phyloP scores from a whole-genome alignment of 164 flowering plant species.

The Liriodendron chinense region DNA sequence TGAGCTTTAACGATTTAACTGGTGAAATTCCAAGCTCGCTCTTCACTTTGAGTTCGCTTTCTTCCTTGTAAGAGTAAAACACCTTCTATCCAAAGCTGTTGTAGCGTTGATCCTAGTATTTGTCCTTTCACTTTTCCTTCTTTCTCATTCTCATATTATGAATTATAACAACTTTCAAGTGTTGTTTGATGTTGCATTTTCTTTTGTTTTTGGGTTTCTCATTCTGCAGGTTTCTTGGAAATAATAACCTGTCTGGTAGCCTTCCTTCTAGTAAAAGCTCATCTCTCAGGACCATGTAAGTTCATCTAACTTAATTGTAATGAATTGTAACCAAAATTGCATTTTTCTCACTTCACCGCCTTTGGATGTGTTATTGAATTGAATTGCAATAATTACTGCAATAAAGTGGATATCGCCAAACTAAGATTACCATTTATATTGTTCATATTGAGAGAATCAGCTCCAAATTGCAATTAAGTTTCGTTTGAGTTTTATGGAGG shows the following conservation, averaged over 20 bases:
- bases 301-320: background rate
- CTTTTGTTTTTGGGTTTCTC: background rate
- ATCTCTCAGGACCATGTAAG: conserved; percentile 54
- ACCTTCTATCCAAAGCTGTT: background rate
- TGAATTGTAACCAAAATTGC: too few species aligned
- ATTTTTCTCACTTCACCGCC: too few species aligned
- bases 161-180: too few species aligned
- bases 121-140: too few species aligned
- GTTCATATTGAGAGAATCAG: too few species aligned
- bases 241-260: conserved; percentile 56
- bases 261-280: conserved; percentile 47
- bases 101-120: background rate
- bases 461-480: too few species aligned
- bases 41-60: conserved; percentile 51
- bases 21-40: conserved; percentile 56
- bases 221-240: conserved; percentile 71
- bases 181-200: background rate
- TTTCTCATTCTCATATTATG: too few species aligned
- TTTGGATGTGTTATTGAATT: too few species aligned
- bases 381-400: too few species aligned
- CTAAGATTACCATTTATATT: too few species aligned
- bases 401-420: too few species aligned
- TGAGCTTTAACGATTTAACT: conserved; percentile 74
- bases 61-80: conserved; percentile 49
- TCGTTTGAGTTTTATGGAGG: too few species aligned